These are phyloP conservation scores for Cucurbita maxima DNA, from an alignment of 306 rosid genomes.

Conservation along the genomic window DNA sequence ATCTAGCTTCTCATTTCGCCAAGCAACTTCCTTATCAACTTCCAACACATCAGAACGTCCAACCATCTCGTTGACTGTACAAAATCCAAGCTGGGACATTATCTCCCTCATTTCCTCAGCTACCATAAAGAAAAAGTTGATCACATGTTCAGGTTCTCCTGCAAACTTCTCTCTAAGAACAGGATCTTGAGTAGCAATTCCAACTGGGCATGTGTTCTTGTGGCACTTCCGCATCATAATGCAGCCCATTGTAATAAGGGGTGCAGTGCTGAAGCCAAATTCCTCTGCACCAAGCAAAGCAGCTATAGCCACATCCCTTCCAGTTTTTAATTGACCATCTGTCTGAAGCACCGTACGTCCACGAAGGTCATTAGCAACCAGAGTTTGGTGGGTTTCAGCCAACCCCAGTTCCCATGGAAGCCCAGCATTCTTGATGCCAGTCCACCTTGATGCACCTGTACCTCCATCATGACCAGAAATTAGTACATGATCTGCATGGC, in stretches of 20 bases:
- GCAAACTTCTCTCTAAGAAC: slow-evolving; percentile 95
- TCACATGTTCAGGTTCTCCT: slow-evolving; percentile 97
- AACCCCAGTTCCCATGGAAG: slow-evolving; percentile 99
- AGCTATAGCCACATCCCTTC: slow-evolving; percentile 98
- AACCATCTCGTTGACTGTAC: slow-evolving; percentile 76
- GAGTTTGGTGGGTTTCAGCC: slow-evolving; percentile 97
- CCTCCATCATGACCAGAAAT: slow-evolving; percentile 99
- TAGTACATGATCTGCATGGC: slow-evolving; percentile 94
- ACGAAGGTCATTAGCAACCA: slow-evolving; percentile 92
- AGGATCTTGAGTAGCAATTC: slow-evolving; percentile 99
- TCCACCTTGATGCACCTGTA: slow-evolving; percentile 99
- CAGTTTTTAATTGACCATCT: slow-evolving; percentile 96
- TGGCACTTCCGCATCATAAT: slow-evolving; percentile 99
- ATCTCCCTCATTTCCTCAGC: slow-evolving; percentile 95
- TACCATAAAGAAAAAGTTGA: slow-evolving; percentile 90
- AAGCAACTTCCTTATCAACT: slow-evolving; percentile 73
- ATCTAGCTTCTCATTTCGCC: slow-evolving; percentile 65
- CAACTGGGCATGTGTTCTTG: slow-evolving; percentile 97
- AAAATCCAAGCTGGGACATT: slow-evolving; percentile 80
- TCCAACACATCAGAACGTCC: slow-evolving; percentile 95
- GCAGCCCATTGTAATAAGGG: slow-evolving; percentile 95
- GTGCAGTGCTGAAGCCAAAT: slow-evolving; percentile 98
- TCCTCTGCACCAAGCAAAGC: slow-evolving; percentile 99
- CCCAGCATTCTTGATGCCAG: slow-evolving; percentile 98
- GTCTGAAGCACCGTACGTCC: slow-evolving; percentile 96